A percentile compares a stretch with the other conserved stretches of the same genome.
phyloP scores from a whole-genome alignment of 805 yeast genomes.

The Ogataea naganishii region DNA sequence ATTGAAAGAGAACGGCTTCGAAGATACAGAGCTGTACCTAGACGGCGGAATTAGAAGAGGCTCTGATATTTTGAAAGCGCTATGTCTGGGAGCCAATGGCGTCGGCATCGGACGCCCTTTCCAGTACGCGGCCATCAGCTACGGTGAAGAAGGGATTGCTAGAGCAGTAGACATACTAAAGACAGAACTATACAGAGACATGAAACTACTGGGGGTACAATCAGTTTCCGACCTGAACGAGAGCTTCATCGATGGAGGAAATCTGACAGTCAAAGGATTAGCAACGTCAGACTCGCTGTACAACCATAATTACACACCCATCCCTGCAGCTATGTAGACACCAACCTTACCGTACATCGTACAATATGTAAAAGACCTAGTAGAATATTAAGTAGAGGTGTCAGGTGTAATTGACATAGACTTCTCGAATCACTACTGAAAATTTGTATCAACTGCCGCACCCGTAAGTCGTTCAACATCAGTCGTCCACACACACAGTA shows the following conservation, averaged over 20 bases:
- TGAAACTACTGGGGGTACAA: slow-evolving; percentile 56
- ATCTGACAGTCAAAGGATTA: slow-evolving; percentile 57
- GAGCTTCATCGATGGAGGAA: slow-evolving; percentile 45
- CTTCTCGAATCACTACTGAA: too few species aligned
- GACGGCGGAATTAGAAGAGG: slow-evolving; percentile 40
- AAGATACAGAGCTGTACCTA: slow-evolving; percentile 45
- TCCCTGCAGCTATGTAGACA: too few species aligned
- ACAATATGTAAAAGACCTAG: too few species aligned
- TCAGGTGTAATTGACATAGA: too few species aligned
- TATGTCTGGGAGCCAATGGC: slow-evolving; percentile 32
- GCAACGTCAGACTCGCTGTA: slow-evolving; percentile 53
- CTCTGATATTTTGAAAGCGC: slow-evolving; percentile 31
- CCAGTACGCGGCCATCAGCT: slow-evolving; percentile 65
- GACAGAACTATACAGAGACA: slow-evolving; percentile 48
- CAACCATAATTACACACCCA: slow-evolving; percentile 30
- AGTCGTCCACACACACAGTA: slow-evolving; percentile 1
- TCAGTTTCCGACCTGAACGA: slow-evolving; percentile 20
- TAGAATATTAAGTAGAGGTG: too few species aligned
- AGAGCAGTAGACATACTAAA: slow-evolving; percentile 52
- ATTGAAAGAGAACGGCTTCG: slow-evolving; percentile 28
- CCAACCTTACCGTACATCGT: too few species aligned
- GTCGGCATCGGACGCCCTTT: slow-evolving; percentile 74
- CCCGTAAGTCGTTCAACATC: slow-evolving; percentile 44
- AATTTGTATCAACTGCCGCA: too few species aligned
- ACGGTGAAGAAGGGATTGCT: slow-evolving; percentile 67